Base-by-base conservation (phyloP, 2,329 filamentous ascomycete species). In the Alternaria panax region DNA sequence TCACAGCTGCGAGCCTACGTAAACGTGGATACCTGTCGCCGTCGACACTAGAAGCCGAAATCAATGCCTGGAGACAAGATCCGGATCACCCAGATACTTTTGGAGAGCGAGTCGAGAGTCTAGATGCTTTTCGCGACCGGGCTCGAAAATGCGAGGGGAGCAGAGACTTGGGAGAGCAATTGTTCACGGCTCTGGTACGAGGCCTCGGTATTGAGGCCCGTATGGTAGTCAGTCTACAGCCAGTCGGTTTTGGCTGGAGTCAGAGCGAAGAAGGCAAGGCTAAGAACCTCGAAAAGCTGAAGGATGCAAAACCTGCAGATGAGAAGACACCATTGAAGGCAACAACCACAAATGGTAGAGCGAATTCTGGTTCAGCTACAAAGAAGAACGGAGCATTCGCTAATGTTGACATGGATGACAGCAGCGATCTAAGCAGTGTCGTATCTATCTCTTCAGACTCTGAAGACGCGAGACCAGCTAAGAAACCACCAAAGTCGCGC, bases 1-100 rank as follows among this genome's bases (percentile, higher is more conserved):
- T 95, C 42, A 92, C 88, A 0, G 86, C 89, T 0, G 92, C 93
- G 0, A 92, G 92, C 0, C 73, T 98, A 22, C 86, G 93, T n/a
- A 99, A 98, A 80, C 85, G 87, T 73, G 95, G 95, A 0, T 98
- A 98, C 74, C 90, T 94, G 81, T 84, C 90, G 0, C 85, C 92
- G n/a, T 84, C 90, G 67, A 85, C 87, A 24, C 80, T 97, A 2
- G 89, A 92, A 67, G 86, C 88, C n/a, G 83, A 95, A 60, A 87
- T 90, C 7, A 88, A 89, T 30, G 88, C 87, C 0, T 92, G 90
- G 75, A 85, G 86, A 30, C 85, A 88, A 12, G 85, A 89, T 48
- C 81, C 83, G 0, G 81, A 87, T 57, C 85, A 95, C 65, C 77
- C 83, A 0, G 83, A 86, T 45, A 81, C 80, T 6, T 92, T 94